A percentile compares a stretch with the other conserved stretches of the same genome.
phyloP scores from a whole-genome alignment of 169 alveolate genomes.

The Fabrea salina region DNA sequence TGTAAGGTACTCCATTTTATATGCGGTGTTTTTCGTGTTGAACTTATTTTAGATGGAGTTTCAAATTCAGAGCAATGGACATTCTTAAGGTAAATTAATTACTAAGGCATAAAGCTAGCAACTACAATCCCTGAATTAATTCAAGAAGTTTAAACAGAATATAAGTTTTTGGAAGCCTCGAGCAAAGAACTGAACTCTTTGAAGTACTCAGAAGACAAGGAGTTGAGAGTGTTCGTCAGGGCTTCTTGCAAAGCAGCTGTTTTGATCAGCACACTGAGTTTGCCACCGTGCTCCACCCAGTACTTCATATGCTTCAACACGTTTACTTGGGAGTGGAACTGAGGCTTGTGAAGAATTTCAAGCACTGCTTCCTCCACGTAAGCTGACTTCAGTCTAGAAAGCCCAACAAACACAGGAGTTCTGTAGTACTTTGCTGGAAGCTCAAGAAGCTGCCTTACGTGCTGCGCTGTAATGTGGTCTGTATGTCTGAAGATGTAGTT shows the following conservation, averaged over 20 bases:
- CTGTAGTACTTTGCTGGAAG: neutral
- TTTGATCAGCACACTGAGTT: neutral
- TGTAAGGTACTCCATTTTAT: no score
- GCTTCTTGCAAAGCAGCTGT: neutral
- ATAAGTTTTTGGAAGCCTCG: neutral
- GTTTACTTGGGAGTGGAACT: slow-evolving; percentile 17
- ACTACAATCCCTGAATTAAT: no score
- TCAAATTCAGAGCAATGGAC: no score
- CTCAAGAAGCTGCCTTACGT: neutral
- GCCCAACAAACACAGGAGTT: neutral
- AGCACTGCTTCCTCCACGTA: slow-evolving; percentile 24
- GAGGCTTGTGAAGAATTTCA: neutral
- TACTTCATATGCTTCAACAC: slow-evolving; percentile 8
- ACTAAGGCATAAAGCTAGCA: no score
- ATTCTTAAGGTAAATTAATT: no score
- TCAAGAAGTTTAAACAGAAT: neutral
- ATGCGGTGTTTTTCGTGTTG: no score
- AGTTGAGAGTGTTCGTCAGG: neutral
- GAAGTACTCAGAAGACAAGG: slow-evolving; percentile 19
- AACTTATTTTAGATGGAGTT: no score
- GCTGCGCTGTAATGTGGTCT: neutral
- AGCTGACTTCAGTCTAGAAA: neutral
- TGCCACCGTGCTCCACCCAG: slow-evolving; percentile 22
- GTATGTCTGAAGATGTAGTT: neutral
- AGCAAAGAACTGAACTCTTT: neutral